A percentile compares a stretch with the other conserved stretches of the same genome.
Conservation (phyloP, 495 filamentous ascomycete genomes). For the Hyaloscypha hepaticicola region DNA sequence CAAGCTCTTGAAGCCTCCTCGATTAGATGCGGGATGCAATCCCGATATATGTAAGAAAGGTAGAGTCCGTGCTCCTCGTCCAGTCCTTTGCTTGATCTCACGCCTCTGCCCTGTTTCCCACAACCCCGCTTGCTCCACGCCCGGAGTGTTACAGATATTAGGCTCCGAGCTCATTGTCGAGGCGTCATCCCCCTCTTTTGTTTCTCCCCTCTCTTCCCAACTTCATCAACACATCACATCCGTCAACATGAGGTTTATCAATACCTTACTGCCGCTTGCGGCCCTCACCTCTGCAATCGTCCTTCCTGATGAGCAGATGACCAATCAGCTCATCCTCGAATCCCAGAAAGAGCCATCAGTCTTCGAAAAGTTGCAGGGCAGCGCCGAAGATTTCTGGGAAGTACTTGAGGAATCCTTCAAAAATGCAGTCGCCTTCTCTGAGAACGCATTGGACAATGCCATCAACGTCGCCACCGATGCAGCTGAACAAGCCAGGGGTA, state of each 20-base stretch:
- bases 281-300: constrained; percentile 57
- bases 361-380: constrained; percentile 39
- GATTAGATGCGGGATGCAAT: not conserved
- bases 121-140: not conserved
- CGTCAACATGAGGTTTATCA: constrained; percentile 32
- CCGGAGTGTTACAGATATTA: not conserved
- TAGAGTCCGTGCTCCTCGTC: not conserved
- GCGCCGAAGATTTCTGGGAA: constrained; percentile 36
- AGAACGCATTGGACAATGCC: constrained; percentile 49
- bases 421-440: constrained; percentile 36
- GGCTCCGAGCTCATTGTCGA: not conserved
- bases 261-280: constrained; percentile 49
- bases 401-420: constrained; percentile 37
- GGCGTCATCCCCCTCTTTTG: constrained; percentile 10
- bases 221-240: constrained; percentile 14
- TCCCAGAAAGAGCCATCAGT: constrained; percentile 35
- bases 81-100: not conserved
- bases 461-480: constrained; percentile 37
- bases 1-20: constrained; percentile 17
- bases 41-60: not conserved
- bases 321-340: constrained; percentile 43
- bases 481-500: constrained; percentile 36
- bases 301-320: constrained; percentile 52
- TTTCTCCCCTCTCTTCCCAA: not conserved
- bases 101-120: not conserved